phyloP scores from a whole-genome alignment of 2,329 filamentous ascomycete species.

The Fusarium veterinarium region DNA sequence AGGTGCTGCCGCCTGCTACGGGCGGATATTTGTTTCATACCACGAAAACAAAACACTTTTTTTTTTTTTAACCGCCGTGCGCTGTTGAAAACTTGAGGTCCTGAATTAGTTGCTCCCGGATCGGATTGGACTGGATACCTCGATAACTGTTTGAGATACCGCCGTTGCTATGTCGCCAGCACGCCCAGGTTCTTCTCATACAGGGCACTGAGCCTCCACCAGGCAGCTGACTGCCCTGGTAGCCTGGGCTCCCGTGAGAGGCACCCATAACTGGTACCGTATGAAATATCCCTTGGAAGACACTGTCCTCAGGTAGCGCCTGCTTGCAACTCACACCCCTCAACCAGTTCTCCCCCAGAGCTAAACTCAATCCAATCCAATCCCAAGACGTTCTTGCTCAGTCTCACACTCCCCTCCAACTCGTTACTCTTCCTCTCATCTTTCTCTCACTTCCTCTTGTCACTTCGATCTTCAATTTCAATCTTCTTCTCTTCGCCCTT shows the following conservation, averaged over 20 bases:
- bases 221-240: slow-evolving; percentile 26
- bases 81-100: slow-evolving; percentile 7
- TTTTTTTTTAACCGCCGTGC: slow-evolving; percentile 32
- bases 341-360: slow-evolving; percentile 38
- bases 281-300: not conserved
- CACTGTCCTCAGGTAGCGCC: slow-evolving; percentile 34
- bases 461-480: slow-evolving; percentile 41
- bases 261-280: slow-evolving; percentile 26
- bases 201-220: slow-evolving; percentile 28
- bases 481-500: slow-evolving; percentile 26
- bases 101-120: not conserved
- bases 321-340: slow-evolving; percentile 34
- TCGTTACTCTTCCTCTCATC: slow-evolving; percentile 36
- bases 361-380: slow-evolving; percentile 45
- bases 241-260: slow-evolving; percentile 2
- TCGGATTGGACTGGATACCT: slow-evolving; percentile 22
- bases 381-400: slow-evolving; percentile 40
- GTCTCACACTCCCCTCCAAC: slow-evolving; percentile 36
- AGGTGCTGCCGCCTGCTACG: slow-evolving; percentile 18
- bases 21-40: slow-evolving; percentile 22
- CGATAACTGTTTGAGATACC: slow-evolving; percentile 35
- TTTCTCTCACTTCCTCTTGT: slow-evolving; percentile 36
- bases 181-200: slow-evolving; percentile 21
- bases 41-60: slow-evolving; percentile 25
- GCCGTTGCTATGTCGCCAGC: slow-evolving; percentile 41